Conservation (phyloP, 257 asterid genomes). For the Penstemon barbatus region DNA sequence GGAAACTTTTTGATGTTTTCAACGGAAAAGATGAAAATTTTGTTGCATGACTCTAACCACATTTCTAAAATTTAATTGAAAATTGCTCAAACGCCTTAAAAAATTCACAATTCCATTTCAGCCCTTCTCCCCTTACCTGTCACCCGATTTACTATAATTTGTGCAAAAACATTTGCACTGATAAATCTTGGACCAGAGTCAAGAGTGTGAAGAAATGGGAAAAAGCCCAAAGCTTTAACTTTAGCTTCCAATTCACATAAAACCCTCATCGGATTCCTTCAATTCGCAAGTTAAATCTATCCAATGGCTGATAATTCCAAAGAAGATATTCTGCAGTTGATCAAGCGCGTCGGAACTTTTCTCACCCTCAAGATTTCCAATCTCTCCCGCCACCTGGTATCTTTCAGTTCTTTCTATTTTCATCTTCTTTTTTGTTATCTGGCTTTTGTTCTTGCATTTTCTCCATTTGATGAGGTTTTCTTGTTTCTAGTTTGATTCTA, state of each 20-base stretch:
- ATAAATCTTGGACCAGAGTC: neutral
- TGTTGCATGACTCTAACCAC: no score
- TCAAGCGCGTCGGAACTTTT: slow-evolving; percentile 76
- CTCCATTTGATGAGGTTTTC: neutral
- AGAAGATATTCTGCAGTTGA: slow-evolving; percentile 71
- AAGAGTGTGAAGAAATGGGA: no score
- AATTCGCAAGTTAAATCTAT: neutral
- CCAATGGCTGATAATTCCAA: slow-evolving; percentile 66
- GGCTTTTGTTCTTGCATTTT: neutral
- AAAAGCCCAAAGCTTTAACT: no score
- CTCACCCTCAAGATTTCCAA: slow-evolving; percentile 66
- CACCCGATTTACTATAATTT: neutral
- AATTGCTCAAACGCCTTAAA: no score
- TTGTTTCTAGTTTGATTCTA: neutral
- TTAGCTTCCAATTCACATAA: neutral
- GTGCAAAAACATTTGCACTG: neutral
- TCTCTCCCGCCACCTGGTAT: slow-evolving; percentile 64
- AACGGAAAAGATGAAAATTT: no score
- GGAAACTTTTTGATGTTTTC: no score
- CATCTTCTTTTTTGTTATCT: slow-evolving; percentile 9
- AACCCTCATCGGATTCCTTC: neutral
- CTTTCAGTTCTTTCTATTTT: slow-evolving; percentile 2
- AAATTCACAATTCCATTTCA: no score
- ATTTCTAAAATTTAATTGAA: no score
- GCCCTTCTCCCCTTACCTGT: neutral